Percentiles rank a stretch among this genome's conserved stretches.
Conservation (phyloP, 2,329 filamentous ascomycete genomes). For the Fusarium sp. region DNA sequence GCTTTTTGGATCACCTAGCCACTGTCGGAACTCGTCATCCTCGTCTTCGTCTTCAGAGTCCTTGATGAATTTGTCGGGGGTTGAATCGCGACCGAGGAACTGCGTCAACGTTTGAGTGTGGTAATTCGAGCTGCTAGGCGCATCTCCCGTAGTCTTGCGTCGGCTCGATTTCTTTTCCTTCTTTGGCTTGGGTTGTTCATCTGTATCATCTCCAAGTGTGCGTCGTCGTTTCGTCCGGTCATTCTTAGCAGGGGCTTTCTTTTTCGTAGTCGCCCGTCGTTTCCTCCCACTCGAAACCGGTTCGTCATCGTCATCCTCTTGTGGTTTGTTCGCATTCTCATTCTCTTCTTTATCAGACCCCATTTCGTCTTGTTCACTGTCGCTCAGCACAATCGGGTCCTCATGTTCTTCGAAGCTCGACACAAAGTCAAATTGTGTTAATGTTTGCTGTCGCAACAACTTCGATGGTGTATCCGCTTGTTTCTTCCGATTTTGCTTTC, state of each 20-base stretch:
- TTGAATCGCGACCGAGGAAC: slow-evolving; percentile 47
- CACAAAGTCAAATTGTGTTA: slow-evolving; percentile 59
- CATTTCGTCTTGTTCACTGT: slow-evolving; percentile 47
- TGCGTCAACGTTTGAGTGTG: slow-evolving; percentile 60
- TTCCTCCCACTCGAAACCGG: slow-evolving; percentile 45
- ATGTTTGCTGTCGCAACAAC: slow-evolving; percentile 55
- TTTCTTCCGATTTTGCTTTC: slow-evolving; percentile 44
- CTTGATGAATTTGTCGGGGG: slow-evolving; percentile 46
- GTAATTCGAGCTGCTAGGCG: slow-evolving; percentile 50
- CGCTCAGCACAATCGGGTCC: slow-evolving; percentile 45
- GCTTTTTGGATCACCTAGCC: slow-evolving; percentile 49
- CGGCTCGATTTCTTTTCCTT: slow-evolving; percentile 40
- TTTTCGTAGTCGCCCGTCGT: slow-evolving; percentile 31
- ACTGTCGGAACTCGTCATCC: slow-evolving; percentile 50
- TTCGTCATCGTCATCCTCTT: slow-evolving; percentile 36
- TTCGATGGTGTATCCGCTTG: slow-evolving; percentile 31
- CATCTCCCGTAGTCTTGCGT: slow-evolving; percentile 52
- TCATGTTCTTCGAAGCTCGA: slow-evolving; percentile 52
- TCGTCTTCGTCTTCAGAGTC: slow-evolving; percentile 57
- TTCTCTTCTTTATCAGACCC: slow-evolving; percentile 37
- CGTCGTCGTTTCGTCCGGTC: slow-evolving; percentile 46
- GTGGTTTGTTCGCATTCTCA: slow-evolving; percentile 30
- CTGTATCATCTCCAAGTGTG: slow-evolving; percentile 46
- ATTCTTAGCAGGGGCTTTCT: slow-evolving; percentile 26
- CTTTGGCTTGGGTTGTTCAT: slow-evolving; percentile 30